Evolutionary conservation across 805 yeast genomes (phyloP), one percentile per base, ranked within the genome.

Genomic region (Ogataea ganodermae): DNA sequence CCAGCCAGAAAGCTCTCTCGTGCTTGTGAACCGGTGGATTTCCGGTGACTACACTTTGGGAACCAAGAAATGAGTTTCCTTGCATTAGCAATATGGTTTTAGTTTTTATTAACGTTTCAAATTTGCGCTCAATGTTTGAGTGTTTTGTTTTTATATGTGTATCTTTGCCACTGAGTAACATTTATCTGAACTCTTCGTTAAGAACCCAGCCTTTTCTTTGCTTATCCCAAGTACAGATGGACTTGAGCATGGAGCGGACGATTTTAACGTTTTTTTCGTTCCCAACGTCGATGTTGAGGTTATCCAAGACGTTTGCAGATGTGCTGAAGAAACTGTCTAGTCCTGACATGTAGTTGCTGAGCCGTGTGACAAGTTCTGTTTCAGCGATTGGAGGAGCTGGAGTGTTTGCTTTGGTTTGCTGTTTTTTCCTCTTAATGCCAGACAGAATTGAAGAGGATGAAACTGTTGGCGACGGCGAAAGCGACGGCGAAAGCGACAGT

Each of bases 1-100:
- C 67, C 92, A 88, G 70, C 96, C 96, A 7, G 84, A 77, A 57
- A 77, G 76, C 55, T 73, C 94, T 2, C 74, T 83, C 57, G 78
- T 79, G 28, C 79, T 89, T 84, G 75, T 86, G 17, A 83, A 86
- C 69, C 72, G 81, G 56, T 89, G 96, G 96, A 65, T 89, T 23
- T 50, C 74, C 35, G 89, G 89, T 33, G 81, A 74, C 55, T 78
- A 66, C 49, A 40, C 65, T 13, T 57, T 69, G 42, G 66, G 63
- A 13, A 57, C 65, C n/a, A 58, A 60, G 48, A 48, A 51, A 49
- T 52, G 44, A 40, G 30, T 23, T 42, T n/a, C n/a, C n/a, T n/a
- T n/a, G n/a, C n/a, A n/a, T n/a, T n/a, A n/a, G n/a, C n/a, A n/a
- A n/a, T n/a, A n/a, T n/a, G n/a, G n/a, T n/a, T n/a, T n/a, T n/a